Evolutionary conservation across 2,329 filamentous ascomycete species (phyloP), one percentile per base, ranked within the genome.

Genomic region (Epicoccum nigrum): DNA sequence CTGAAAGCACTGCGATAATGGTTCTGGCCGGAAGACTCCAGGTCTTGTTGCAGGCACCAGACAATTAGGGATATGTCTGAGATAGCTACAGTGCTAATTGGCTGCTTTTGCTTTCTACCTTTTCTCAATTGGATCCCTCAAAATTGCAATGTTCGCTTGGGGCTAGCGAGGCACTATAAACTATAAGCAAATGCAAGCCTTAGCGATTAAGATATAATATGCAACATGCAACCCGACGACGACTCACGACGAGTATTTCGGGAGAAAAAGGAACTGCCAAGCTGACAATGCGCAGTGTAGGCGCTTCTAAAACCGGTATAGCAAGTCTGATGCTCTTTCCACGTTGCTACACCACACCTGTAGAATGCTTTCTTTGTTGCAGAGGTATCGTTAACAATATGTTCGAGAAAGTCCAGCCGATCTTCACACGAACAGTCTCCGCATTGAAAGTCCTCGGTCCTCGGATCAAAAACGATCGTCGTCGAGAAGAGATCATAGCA

Each of bases 211-310:
- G n/a, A n/a, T n/a, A n/a, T n/a, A n/a, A n/a, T n/a, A 25, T 51
- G 43, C 3, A 46, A 17, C 3, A 23, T 32, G 15, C 49, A 51
- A 13, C 15, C 25, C 13, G 42, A 45, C n/a, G 42, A 45, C n/a
- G 42, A 51, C 9, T 12, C 45, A 11, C 16, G 27, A 19, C 20
- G 48, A 12, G 21, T n/a, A 2, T 3, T 12, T 13, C 19, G 25
- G 4, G 19, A 11, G 31, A 31, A 17, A 7, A 5, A 19, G 15
- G 19, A n/a, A 31, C 43, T 51, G 9, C 4, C 4, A 4, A 51
- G 42, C 31, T 51, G 42, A 19, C 49, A 51, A 19, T 51, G 45
- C 1, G 49, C 43, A 8, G 42, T 46, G 13, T 51, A 51, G 20
- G 49, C 49, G 32, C 38, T 37, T 21, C 32, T 51, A 37, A 42